A percentile compares a stretch with the other conserved stretches of the same genome.
Evolutionary conservation across 2,329 filamentous ascomycete genomes (phyloP).

Genomic region (Westerdykella ornata): DNA sequence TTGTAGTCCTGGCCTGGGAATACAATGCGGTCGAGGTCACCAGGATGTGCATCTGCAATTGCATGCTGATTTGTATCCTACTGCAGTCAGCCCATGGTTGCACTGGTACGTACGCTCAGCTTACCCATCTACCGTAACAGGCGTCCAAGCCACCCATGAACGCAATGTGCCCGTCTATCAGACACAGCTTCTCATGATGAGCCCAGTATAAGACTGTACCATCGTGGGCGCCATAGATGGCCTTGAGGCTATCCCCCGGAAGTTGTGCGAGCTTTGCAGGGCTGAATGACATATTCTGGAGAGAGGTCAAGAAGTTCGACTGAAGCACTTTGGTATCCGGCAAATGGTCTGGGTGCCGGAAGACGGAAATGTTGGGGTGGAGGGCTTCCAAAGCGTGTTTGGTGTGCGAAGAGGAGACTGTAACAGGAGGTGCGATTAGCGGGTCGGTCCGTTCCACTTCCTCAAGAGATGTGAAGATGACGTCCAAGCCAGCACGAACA

Average conservation of each 20-base stretch:
- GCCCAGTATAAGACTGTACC: conserved; percentile 86
- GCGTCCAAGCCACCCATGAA: conserved; percentile 92
- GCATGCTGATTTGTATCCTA: conserved; percentile 75
- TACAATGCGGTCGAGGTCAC: conserved; percentile 65
- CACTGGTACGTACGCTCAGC: conserved; percentile 15
- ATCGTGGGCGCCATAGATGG: conserved; percentile 73
- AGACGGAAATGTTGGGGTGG: conserved; percentile 80
- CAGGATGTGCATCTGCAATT: conserved; percentile 76
- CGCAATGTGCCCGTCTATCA: conserved; percentile 69
- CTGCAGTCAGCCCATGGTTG: background rate
- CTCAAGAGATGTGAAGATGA: conserved; percentile 43
- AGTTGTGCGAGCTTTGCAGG: conserved; percentile 55
- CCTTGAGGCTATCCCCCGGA: conserved; percentile 65
- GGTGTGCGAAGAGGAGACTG: conserved; percentile 64
- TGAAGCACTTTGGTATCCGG: conserved; percentile 64
- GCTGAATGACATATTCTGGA: conserved; percentile 51
- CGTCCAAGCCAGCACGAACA: conserved; percentile 38
- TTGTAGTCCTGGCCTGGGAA: conserved; percentile 93
- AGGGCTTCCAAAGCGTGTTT: conserved; percentile 70
- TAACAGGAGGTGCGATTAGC: conserved; percentile 40
- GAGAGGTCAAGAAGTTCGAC: conserved; percentile 50
- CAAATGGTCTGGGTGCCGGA: conserved; percentile 82
- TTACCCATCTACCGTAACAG: conserved; percentile 67
- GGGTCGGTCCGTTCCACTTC: conserved; percentile 41
- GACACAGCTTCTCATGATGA: conserved; percentile 83